phyloP scores from a whole-genome alignment of 2,329 filamentous ascomycete genomes.

The Fusarium verticillioides region DNA sequence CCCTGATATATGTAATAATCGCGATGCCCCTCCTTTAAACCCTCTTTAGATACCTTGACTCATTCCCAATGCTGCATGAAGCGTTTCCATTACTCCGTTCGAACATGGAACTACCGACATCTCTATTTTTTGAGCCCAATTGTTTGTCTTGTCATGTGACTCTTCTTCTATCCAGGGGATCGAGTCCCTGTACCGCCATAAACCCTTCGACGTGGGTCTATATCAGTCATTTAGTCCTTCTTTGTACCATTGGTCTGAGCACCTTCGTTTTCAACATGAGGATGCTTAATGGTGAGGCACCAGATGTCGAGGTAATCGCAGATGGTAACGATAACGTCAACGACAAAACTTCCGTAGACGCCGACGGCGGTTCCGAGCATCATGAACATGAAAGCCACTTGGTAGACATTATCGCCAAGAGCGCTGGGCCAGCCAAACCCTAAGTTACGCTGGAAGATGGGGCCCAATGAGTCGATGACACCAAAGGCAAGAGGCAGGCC shows the following conservation, averaged over 20 bases:
- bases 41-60: conserved; percentile 11
- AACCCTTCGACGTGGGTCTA: background rate
- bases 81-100: conserved; percentile 1
- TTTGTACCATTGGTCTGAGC: conserved; percentile 48
- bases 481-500: conserved; percentile 80
- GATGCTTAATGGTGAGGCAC: conserved; percentile 97
- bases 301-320: conserved; percentile 99
- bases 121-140: background rate
- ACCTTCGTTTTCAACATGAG: conserved; percentile 59
- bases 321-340: conserved; percentile 96
- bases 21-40: background rate
- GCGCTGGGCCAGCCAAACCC: conserved; percentile 81
- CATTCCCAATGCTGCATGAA: background rate
- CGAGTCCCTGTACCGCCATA: background rate
- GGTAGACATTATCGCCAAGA: conserved; percentile 81
- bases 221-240: conserved; percentile 49
- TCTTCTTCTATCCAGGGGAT: background rate
- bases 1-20: conserved; percentile 17
- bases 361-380: conserved; percentile 87
- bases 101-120: background rate
- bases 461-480: conserved; percentile 83
- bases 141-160: background rate
- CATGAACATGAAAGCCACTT: conserved; percentile 90
- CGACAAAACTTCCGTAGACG: conserved; percentile 97
- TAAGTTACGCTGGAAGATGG: conserved; percentile 66